These are phyloP conservation scores for Artemisia tridentata DNA, from an alignment of 129 eudicot genomes.

Conservation along the genomic window DNA sequence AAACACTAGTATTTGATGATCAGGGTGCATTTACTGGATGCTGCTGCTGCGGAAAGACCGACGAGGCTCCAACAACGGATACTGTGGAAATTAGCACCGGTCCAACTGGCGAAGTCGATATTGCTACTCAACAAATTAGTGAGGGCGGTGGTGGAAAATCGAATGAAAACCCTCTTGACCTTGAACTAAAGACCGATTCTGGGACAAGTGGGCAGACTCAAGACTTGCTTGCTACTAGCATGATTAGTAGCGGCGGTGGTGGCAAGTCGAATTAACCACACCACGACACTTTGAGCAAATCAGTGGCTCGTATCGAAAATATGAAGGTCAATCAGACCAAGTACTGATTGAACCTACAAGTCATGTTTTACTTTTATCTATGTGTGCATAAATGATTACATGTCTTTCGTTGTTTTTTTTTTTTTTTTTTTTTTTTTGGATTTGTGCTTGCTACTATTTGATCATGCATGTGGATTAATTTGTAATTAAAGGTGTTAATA, in stretches of 20 bases:
- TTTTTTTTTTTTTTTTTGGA: too few species aligned
- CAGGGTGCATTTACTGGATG: slow-evolving; percentile 23
- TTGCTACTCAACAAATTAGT: slow-evolving; percentile 12
- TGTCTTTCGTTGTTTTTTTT: too few species aligned
- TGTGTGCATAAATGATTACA: not conserved
- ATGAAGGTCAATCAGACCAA: not conserved
- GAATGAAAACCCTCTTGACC: slow-evolving; percentile 2
- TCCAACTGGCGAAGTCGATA: slow-evolving; percentile 10
- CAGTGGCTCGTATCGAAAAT: not conserved
- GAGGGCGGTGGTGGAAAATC: slow-evolving; percentile 23
- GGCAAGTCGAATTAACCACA: slow-evolving; percentile 14
- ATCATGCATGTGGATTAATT: too few species aligned
- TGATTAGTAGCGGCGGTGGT: slow-evolving; percentile 33
- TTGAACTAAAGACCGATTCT: slow-evolving; percentile 5
- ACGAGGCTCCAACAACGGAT: slow-evolving; percentile 13
- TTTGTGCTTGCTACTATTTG: slow-evolving; percentile 1
- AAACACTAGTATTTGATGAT: slow-evolving; percentile 1
- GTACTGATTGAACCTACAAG: slow-evolving; percentile 5
- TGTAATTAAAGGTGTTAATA: too few species aligned
- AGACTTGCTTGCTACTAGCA: slow-evolving; percentile 24
- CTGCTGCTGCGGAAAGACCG: slow-evolving; percentile 22
- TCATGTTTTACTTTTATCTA: not conserved
- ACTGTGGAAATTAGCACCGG: slow-evolving; percentile 21
- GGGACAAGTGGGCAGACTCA: not conserved
- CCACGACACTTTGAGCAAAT: slow-evolving; percentile 6